Evolutionary conservation across 1,284 basidiomycete genomes (phyloP), one percentile per base, ranked within the genome.

Genomic region (Volvariella surrecta): DNA sequence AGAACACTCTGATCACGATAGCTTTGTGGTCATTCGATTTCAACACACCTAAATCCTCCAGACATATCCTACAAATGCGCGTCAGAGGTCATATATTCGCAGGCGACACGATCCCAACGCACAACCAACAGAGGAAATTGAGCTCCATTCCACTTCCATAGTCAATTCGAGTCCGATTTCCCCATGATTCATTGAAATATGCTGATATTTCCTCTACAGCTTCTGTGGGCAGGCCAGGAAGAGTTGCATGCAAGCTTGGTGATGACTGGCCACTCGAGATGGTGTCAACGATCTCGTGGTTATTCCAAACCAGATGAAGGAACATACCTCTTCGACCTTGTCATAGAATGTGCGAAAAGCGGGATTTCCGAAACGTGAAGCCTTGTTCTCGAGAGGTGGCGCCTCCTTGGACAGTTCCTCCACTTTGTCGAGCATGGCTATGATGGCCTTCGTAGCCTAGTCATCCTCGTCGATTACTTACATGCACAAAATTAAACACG

Each of bases 81-180:
- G 32, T 20, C 30, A 13, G 13, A 45, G 10, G 6, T 3, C n/a
- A 16, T 20, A 28, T 2, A 16, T 15, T 37, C 28, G 22, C 16
- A 21, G 21, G 17, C 13, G 17, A 15, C 7, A 34, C 39, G 20
- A 45, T 32, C 43, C 71, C 24, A 28, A 28, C 89, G 56, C 60
- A 96, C 92, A 99, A 60, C 94, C 94, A 99, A 56, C 91, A 97
- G 9, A 97, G 52, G 58, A 98, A 99, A 64, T 98, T 97, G 46
- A 99, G 74, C 61, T 99, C 96, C 93, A 98, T 98, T 1, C 95
- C 95, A 56, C 92, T 96, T 7, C 96, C 95, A 62, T 99, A 99
- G 63, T 99, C 96, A 48, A 99, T 94, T 3, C 95, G 71, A 43
- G 86, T 79, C 31, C 85, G 73, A 60, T 90, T 97, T 0, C 95